phyloP scores from a whole-genome alignment of 2,329 filamentous ascomycete species.

The Ascochyta clinopodiicola region DNA sequence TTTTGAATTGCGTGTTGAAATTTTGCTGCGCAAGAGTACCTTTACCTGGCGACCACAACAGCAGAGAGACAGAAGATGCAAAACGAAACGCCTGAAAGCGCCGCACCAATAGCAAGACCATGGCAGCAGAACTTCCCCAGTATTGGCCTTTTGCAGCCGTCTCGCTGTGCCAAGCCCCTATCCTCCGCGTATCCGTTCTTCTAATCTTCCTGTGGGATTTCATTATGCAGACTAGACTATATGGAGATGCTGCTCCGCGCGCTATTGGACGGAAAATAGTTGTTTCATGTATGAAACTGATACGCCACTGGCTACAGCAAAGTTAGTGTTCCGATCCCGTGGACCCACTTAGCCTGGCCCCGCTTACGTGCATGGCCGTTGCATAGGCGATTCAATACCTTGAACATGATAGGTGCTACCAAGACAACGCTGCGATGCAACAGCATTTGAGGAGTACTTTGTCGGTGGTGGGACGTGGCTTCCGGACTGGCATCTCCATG shows the following conservation, averaged over 20 bases:
- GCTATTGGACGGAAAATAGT: conserved; percentile 27
- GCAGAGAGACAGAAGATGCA: no score
- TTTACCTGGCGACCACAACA: no score
- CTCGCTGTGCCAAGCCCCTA: no score
- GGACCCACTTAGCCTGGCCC: conserved; percentile 10
- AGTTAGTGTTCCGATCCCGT: conserved; percentile 8
- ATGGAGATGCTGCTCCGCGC: conserved; percentile 15
- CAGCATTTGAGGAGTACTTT: no score
- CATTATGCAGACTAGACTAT: conserved; percentile 19
- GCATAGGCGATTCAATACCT: conserved; percentile 16
- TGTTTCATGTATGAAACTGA: conserved; percentile 33
- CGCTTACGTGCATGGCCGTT: conserved; percentile 18
- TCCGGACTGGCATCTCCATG: no score
- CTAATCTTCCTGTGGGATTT: conserved; percentile 2
- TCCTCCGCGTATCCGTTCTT: not conserved
- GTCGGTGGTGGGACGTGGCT: no score
- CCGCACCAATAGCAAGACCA: no score
- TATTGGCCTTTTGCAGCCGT: no score
- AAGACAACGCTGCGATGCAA: not conserved
- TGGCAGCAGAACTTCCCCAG: no score
- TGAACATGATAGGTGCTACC: not conserved
- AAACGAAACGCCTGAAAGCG: no score
- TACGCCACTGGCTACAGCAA: conserved; percentile 17
- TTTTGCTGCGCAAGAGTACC: no score
- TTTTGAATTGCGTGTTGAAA: no score